Conservation (phyloP, 352 stramenopile species). For the Pythium oligandrum region DNA sequence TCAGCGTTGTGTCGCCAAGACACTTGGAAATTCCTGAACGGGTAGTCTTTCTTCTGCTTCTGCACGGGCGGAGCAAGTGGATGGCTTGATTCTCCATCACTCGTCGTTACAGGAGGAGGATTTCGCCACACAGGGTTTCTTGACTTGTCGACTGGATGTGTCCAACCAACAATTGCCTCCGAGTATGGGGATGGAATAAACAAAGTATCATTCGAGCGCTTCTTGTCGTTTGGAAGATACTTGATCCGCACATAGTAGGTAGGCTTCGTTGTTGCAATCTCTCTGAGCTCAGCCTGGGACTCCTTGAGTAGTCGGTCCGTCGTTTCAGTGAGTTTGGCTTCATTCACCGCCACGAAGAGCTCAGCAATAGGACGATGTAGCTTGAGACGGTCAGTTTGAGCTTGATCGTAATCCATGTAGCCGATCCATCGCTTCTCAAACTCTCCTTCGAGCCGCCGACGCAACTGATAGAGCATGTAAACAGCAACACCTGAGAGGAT, state of each 20-base stretch:
- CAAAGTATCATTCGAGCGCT: slow-evolving; percentile 42
- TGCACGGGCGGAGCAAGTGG: slow-evolving; percentile 15
- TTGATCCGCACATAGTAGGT: slow-evolving; percentile 72
- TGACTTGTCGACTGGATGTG: slow-evolving; percentile 60
- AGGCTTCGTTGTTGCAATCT: slow-evolving; percentile 53
- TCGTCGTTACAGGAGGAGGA: slow-evolving; percentile 1
- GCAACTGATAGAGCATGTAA: slow-evolving; percentile 79
- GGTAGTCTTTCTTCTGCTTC: slow-evolving; percentile 57
- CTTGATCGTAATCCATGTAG: slow-evolving; percentile 70
- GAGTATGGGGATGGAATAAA: slow-evolving; percentile 65
- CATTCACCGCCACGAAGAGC: slow-evolving; percentile 67
- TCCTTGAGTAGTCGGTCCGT: slow-evolving; percentile 53
- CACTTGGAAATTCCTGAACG: slow-evolving; percentile 76
- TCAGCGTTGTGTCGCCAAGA: slow-evolving; percentile 63
- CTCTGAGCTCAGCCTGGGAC: slow-evolving; percentile 58
- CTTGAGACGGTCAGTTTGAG: slow-evolving; percentile 67
- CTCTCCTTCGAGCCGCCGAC: slow-evolving; percentile 54
- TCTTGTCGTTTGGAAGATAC: slow-evolving; percentile 76
- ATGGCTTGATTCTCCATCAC: background rate
- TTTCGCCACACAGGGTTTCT: slow-evolving; percentile 42
- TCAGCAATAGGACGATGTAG: slow-evolving; percentile 71
- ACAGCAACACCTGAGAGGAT: slow-evolving; percentile 51
- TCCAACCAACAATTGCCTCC: slow-evolving; percentile 69
- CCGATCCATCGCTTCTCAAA: slow-evolving; percentile 71
- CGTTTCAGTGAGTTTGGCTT: slow-evolving; percentile 48